Conservation (phyloP, 2,329 filamentous ascomycete species). For the Ophiocordyceps camponoti-floridani region DNA sequence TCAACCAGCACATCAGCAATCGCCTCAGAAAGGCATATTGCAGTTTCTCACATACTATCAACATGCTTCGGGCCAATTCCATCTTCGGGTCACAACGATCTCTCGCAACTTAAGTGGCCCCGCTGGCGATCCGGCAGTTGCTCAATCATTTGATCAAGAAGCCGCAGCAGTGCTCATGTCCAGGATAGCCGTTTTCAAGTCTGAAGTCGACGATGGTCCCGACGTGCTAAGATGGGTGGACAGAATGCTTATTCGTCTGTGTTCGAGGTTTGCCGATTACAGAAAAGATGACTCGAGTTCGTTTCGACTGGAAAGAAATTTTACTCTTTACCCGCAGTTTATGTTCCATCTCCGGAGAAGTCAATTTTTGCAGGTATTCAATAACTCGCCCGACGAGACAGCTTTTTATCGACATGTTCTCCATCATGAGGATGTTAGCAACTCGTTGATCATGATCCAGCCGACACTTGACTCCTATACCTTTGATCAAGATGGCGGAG, state of each 20-base stretch:
- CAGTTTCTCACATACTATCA: constrained; percentile 99
- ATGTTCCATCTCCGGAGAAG: constrained; percentile 98
- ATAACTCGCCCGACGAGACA: constrained; percentile 97
- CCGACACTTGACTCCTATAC: constrained; percentile 95
- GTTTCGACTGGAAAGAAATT: constrained; percentile 96
- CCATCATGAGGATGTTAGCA: constrained; percentile 92
- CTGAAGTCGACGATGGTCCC: constrained; percentile 95
- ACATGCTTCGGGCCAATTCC: constrained; percentile 89
- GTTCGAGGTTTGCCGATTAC: constrained; percentile 93
- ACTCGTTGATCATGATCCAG: constrained; percentile 97
- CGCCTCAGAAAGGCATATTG: constrained; percentile 84
- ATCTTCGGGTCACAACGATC: constrained; percentile 87
- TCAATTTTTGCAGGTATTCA: constrained; percentile 97
- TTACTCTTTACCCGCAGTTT: constrained; percentile 95
- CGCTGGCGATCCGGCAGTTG: constrained; percentile 82
- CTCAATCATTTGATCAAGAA: constrained; percentile 96
- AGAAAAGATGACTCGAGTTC: constrained; percentile 95
- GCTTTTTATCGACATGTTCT: constrained; percentile 97
- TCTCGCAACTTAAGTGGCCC: constrained; percentile 82
- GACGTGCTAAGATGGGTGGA: constrained; percentile 97
- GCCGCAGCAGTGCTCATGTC: constrained; percentile 96
- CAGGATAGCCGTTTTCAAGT: constrained; percentile 97
- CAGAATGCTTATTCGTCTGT: constrained; percentile 91
- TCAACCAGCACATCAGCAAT: constrained; percentile 69
- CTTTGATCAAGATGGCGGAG: constrained; percentile 82